Base-by-base conservation (phyloP, 164 flowering plant species). In the Litsea cubeba region DNA sequence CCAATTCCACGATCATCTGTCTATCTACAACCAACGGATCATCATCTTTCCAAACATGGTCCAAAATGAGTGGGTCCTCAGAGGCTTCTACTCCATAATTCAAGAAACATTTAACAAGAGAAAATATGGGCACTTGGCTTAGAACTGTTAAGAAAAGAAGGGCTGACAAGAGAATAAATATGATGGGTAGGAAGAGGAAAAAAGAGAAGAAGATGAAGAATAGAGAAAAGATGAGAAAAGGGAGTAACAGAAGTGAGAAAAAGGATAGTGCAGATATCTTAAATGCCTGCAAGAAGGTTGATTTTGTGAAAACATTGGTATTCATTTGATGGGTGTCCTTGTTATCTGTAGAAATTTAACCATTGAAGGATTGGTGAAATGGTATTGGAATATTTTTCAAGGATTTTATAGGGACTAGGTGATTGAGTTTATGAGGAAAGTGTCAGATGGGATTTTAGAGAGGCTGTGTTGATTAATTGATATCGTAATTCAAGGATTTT, bases 111-210 rank as follows among this genome's bases (percentile, higher is more conserved):
- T 51, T 50, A 20, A 3, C 26, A 2, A 24, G 62, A 5, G 30
- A 23, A 22, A 50, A 1, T 3, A 50, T 11, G n/a, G 30, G 32
- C n/a, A 70, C 15, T 50, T 30, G 11, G 28, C 28, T 23, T 32
- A 70, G 60, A 70, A 70, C 15, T 1, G 28, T 18, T 30, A 40
- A 23, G 10, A 50, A 51, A 30, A 70, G 30, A 2, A 24, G 22
- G n/a, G 6, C 24, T 23, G 46, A 25, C 5, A 54, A 23, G 60
- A 24, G 60, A 50, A 25, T 50, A 32, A 22, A 70, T 17, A n/a
- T 25, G 18, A 70, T 70, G 32, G 62, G 72, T 54, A 70, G 3
- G 60, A 70, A 22, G 32, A 70, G 72, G 28, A 70, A 12, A 20
- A 70, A 50, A 70, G 72, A 49, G 30, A 70, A 50, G 62, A 32